phyloP scores from a whole-genome alignment of 371 early-diverging fungal species.

The Cokeromyces recurvatus region DNA sequence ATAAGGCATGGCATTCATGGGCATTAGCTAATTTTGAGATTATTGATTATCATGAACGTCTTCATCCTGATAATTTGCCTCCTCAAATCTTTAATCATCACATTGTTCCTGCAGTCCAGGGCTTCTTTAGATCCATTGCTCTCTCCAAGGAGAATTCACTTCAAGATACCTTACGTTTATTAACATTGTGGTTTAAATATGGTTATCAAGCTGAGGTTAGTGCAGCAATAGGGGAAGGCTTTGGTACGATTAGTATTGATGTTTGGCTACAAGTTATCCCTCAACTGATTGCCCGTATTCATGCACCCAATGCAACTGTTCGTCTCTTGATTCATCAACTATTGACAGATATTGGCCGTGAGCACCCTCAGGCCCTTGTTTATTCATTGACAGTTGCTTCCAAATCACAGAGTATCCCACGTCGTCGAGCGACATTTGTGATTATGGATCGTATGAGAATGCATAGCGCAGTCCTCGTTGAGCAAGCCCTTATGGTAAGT shows the following conservation, averaged over 20 bases:
- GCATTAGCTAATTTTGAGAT: conserved; percentile 94
- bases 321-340: conserved; percentile 87
- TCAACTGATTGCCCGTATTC: conserved; percentile 96
- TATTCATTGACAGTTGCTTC: conserved; percentile 96
- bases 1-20: conserved; percentile 99
- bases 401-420: conserved; percentile 76
- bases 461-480: conserved; percentile 81
- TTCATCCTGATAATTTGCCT: conserved; percentile 50
- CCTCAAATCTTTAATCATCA: conserved; percentile 55
- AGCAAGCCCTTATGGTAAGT: conserved; percentile 92
- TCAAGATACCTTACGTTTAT: conserved; percentile 93
- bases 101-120: conserved; percentile 69
- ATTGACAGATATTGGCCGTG: conserved; percentile 88
- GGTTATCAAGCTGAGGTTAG: conserved; percentile 88
- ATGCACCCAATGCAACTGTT: conserved; percentile 78
- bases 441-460: conserved; percentile 93
- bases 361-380: conserved; percentile 96
- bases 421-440: conserved; percentile 82
- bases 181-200: conserved; percentile 97
- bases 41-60: conserved; percentile 69
- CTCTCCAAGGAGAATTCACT: conserved; percentile 88
- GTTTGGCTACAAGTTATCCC: conserved; percentile 99
- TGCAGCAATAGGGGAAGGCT: conserved; percentile 82
- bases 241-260: conserved; percentile 87
- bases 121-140: conserved; percentile 94